Percentiles rank a stretch among this genome's conserved stretches.
Evolutionary conservation across 176 grass and related monocot species (phyloP).

Genomic region (Eremochloa ophiuroides): DNA sequence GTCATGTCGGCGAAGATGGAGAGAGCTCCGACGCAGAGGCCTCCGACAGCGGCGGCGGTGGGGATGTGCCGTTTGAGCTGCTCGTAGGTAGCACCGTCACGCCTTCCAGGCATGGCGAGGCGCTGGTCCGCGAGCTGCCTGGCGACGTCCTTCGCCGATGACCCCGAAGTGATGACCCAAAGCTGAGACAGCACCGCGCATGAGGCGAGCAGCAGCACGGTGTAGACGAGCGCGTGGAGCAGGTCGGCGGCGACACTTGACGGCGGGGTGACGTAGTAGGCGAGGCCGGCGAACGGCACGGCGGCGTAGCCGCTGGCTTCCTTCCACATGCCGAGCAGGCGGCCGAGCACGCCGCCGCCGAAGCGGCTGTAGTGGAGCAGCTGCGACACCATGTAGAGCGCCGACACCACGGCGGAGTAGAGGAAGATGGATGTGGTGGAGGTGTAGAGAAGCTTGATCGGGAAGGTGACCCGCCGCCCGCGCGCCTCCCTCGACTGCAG

Average conservation of each 20-base stretch:
- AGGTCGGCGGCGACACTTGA: background rate
- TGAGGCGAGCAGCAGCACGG: background rate
- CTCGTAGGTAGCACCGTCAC: background rate
- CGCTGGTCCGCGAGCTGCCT: background rate
- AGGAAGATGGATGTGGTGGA: background rate
- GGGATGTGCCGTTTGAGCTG: background rate
- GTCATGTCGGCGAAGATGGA: slow-evolving; percentile 18
- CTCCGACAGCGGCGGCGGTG: background rate
- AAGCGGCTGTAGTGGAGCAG: background rate
- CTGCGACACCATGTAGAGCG: background rate
- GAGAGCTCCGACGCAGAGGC: slow-evolving; percentile 8
- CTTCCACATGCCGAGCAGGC: background rate
- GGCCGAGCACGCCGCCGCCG: background rate
- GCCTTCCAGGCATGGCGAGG: background rate
- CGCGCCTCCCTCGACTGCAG: background rate
- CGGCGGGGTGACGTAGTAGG: background rate
- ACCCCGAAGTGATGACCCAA: background rate
- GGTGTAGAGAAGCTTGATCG: slow-evolving; percentile 1
- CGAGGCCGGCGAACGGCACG: background rate
- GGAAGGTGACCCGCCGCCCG: background rate
- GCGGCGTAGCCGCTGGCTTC: background rate
- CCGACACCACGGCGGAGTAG: background rate
- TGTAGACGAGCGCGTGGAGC: background rate
- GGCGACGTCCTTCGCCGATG: background rate
- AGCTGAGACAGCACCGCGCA: background rate